Evolutionary conservation across 2,329 filamentous ascomycete genomes (phyloP).

Genomic region (Xylaria sp.): DNA sequence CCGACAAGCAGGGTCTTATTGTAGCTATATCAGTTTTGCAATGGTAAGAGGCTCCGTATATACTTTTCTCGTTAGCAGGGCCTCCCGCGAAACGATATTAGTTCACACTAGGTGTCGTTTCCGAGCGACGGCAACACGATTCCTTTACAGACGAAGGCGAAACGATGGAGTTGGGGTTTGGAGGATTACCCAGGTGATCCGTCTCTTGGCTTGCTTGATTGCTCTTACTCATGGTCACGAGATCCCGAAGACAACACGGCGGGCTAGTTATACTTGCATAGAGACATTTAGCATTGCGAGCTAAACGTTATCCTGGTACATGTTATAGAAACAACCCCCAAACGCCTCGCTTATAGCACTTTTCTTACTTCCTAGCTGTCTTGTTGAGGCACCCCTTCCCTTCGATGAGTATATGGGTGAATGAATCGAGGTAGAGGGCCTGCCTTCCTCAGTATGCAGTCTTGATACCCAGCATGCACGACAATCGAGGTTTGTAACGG

Average conservation of each 20-base stretch:
- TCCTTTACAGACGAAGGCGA: not conserved
- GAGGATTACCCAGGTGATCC: no score
- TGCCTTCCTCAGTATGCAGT: not conserved
- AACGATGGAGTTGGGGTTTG: not conserved
- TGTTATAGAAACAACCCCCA: constrained; percentile 32
- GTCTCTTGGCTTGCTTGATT: not conserved
- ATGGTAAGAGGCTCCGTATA: not conserved
- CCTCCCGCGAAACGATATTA: not conserved
- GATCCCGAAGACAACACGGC: not conserved
- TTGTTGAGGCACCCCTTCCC: not conserved
- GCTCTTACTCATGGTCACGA: constrained; percentile 5
- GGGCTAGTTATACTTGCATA: constrained; percentile 20
- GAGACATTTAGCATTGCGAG: constrained; percentile 21
- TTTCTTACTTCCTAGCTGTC: constrained; percentile 21
- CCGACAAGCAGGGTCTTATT: not conserved
- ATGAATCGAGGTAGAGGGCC: not conserved
- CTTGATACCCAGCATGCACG: not conserved
- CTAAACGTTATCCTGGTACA: constrained; percentile 21
- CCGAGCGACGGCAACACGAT: not conserved
- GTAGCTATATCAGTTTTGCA: not conserved
- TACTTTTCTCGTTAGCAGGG: not conserved
- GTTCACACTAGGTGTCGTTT: not conserved
- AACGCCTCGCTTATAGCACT: constrained; percentile 38
- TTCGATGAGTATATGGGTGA: not conserved
- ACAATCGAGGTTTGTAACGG: not conserved